Percentiles rank a stretch among this genome's conserved stretches.
Evolutionary conservation across 208 protist genomes (phyloP).

Genomic region (Wallacemonas sp.): DNA sequence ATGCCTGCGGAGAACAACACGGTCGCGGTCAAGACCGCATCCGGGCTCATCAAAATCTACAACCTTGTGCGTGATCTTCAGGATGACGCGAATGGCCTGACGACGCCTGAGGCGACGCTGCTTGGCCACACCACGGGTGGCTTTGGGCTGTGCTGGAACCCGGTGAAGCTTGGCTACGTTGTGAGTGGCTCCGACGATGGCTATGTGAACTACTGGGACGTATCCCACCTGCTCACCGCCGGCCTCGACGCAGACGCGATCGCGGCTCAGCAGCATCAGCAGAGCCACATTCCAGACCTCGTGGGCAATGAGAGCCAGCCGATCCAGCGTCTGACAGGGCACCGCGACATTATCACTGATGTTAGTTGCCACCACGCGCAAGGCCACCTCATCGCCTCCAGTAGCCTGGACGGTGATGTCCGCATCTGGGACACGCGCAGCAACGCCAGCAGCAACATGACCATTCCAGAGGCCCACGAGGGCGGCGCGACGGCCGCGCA

Average conservation of each 20-base stretch:
- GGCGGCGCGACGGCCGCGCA: constrained; percentile 48
- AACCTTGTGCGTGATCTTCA: constrained; percentile 33
- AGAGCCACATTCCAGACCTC: constrained; percentile 19
- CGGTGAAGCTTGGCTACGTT: constrained; percentile 75
- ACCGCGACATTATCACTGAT: constrained; percentile 89
- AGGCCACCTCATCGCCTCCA: constrained; percentile 88
- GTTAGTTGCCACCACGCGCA: constrained; percentile 93
- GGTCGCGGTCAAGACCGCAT: constrained; percentile 53
- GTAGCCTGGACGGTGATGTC: constrained; percentile 94
- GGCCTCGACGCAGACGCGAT: constrained; percentile 13
- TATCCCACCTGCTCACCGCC: constrained; percentile 54
- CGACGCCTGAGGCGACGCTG: constrained; percentile 32
- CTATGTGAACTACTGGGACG: constrained; percentile 93
- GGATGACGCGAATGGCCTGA: constrained; percentile 21
- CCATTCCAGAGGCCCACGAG: constrained; percentile 31
- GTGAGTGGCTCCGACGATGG: constrained; percentile 93
- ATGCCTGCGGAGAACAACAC: constrained; percentile 46
- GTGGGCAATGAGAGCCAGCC: constrained; percentile 30
- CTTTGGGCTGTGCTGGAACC: constrained; percentile 59
- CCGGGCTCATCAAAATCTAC: constrained; percentile 44
- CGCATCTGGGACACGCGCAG: constrained; percentile 87
- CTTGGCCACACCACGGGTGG: constrained; percentile 44
- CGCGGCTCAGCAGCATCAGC: background rate
- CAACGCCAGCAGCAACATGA: constrained; percentile 17
- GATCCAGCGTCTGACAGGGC: constrained; percentile 36